Conservation (phyloP, 257 asterid species). For the Striga asiatica region DNA sequence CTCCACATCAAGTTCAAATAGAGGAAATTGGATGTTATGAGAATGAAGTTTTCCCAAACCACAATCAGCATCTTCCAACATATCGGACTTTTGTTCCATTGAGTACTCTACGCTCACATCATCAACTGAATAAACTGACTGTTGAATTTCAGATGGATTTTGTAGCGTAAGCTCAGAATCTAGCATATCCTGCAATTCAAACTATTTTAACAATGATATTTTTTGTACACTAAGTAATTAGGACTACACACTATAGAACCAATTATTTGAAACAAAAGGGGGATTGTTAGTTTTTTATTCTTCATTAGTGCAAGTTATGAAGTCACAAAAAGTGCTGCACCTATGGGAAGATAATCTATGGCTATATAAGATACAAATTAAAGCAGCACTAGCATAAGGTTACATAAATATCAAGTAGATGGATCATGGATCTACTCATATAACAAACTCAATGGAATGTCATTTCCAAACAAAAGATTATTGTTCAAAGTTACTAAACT, state of each 20-base stretch:
- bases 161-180: slow-evolving; percentile 33
- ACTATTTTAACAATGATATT: neutral
- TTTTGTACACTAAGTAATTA: neutral
- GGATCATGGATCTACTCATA: slow-evolving; percentile 8
- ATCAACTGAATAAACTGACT: slow-evolving; percentile 51
- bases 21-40: slow-evolving; percentile 35
- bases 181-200: slow-evolving; percentile 44
- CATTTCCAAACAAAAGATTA: slow-evolving; percentile 1
- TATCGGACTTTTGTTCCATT: slow-evolving; percentile 32
- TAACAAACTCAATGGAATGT: neutral
- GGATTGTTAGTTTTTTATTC: slow-evolving; percentile 1
- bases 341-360: neutral
- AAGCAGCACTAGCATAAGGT: neutral
- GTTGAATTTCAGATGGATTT: slow-evolving; percentile 37
- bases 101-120: slow-evolving; percentile 30
- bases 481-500: neutral
- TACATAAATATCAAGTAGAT: slow-evolving; percentile 3
- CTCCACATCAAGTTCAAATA: slow-evolving; percentile 55
- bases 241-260: slow-evolving; percentile 2
- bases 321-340: slow-evolving; percentile 6
- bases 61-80: slow-evolving; percentile 40
- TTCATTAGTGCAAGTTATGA: slow-evolving; percentile 3
- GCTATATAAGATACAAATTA: neutral
- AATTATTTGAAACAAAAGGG: slow-evolving; percentile 12
- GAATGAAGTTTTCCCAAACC: slow-evolving; percentile 25